Base-by-base conservation (phyloP, 1,139 yeast species). In the Hansenula sp. region DNA sequence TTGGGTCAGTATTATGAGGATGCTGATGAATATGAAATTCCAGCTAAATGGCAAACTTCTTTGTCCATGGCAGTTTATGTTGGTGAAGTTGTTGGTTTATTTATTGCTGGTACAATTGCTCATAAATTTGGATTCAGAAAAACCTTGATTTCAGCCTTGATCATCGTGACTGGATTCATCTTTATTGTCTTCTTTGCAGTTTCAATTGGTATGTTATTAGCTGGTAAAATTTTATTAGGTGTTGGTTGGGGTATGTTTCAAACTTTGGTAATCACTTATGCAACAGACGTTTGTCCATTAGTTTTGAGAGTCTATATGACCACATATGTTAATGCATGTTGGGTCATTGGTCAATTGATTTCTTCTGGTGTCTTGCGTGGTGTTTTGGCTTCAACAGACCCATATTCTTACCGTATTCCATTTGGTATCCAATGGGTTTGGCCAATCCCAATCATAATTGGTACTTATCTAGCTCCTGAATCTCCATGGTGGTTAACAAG, bases 111-210 rank as follows among this genome's bases (percentile, higher is more conserved):
- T 42, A 60, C 71, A 37, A 50, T 75, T 22, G 68, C 79, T 38
- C 84, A 78, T 56, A 64, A 65, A 44, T 41, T 73, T 38, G 82
- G 83, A 51, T 70, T 83, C 64, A 68, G 76, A 60, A 63, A 66
- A 65, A 61, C 73, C 36, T 63, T 76, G 37, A 72, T 77, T 49
- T 58, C 74, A 36, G 61, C 68, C 36, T 32, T 32, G 21, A 24
- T 9, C 6, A 11, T 14, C 7, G 13, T 32, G 24, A 22, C 17
- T 22, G 34, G 16, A 11, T 32, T 32, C 12, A 45, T 59, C 30
- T 47, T 46, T 14, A 37, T 59, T 29, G 57, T 51, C 39, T 59
- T 47, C 39, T 44, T 46, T 33, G 51, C 56, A 29, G 50, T 43
- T 4, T 46, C 42, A 11, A 44, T 59, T 18, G 45, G 44, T n/a